Percentiles rank a stretch among this genome's conserved stretches.
phyloP scores from a whole-genome alignment of 108 stramenopile species.

The Skeletonema grethae region DNA sequence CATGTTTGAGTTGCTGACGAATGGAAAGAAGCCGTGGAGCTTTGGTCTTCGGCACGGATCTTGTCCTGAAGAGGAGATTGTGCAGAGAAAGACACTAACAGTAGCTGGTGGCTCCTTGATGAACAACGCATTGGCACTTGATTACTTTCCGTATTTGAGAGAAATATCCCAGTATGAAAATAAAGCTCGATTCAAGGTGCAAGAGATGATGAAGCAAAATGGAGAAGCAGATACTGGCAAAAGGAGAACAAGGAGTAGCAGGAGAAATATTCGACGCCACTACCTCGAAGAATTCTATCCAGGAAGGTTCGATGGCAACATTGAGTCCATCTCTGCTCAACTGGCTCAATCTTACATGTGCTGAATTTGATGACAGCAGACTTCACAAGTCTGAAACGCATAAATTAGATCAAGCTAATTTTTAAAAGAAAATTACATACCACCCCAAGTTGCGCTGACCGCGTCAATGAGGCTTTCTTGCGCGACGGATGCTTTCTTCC shows the following conservation, averaged over 20 bases:
- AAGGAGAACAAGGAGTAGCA: slow-evolving; percentile 29
- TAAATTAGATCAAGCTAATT: background rate
- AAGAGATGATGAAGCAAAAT: slow-evolving; percentile 28
- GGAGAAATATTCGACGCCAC: slow-evolving; percentile 17
- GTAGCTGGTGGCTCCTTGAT: slow-evolving; percentile 13
- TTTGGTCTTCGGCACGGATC: slow-evolving; percentile 31
- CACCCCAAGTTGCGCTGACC: slow-evolving; percentile 16
- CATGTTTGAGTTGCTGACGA: slow-evolving; percentile 10
- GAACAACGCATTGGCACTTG: slow-evolving; percentile 26
- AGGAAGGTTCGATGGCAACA: background rate
- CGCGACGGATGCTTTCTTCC: slow-evolving; percentile 9
- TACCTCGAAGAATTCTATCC: slow-evolving; percentile 31
- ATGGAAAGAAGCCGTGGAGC: slow-evolving; percentile 15
- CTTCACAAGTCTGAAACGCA: background rate
- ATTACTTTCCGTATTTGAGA: slow-evolving; percentile 47
- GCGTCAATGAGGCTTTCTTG: slow-evolving; percentile 21
- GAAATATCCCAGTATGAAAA: slow-evolving; percentile 35
- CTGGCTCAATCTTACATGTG: background rate
- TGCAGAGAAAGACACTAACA: slow-evolving; percentile 3
- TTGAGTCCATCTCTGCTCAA: background rate
- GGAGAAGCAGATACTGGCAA: slow-evolving; percentile 1
- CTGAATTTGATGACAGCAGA: background rate
- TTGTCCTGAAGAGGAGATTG: background rate
- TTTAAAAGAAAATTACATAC: background rate
- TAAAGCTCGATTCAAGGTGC: slow-evolving; percentile 10